Evolutionary conservation across 78 protist genomes (phyloP).

Genomic region (Creolimax fragrantissima): DNA sequence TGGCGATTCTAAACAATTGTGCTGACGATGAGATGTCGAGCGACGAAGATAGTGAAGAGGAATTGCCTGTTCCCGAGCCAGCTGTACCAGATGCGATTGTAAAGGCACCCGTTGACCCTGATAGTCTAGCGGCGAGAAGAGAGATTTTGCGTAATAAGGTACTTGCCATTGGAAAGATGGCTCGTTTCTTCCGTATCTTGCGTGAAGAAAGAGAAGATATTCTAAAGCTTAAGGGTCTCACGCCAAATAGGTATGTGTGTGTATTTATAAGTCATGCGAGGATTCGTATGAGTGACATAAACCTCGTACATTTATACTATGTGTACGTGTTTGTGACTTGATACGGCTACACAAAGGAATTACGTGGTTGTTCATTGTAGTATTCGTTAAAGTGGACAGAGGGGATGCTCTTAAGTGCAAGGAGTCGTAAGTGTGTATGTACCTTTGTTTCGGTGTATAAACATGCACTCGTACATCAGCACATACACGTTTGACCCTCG

Average conservation of each 20-base stretch:
- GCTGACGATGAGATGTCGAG: conserved; percentile 50
- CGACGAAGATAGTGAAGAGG: not conserved
- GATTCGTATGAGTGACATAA: too few species aligned
- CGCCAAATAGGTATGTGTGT: conserved; percentile 42
- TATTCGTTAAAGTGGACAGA: too few species aligned
- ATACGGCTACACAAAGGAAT: too few species aligned
- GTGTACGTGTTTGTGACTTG: too few species aligned
- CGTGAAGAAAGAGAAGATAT: conserved; percentile 82
- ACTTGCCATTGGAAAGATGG: conserved; percentile 59
- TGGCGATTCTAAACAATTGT: conserved; percentile 24
- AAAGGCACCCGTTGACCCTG: not conserved
- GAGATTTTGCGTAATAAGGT: not conserved
- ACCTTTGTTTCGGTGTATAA: too few species aligned
- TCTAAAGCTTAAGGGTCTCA: conserved; percentile 74
- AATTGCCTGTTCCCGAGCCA: not conserved
- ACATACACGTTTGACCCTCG: too few species aligned
- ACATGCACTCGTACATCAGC: too few species aligned
- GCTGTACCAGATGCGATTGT: not conserved
- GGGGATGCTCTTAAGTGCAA: too few species aligned
- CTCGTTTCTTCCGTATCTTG: conserved; percentile 63
- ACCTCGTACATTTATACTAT: too few species aligned
- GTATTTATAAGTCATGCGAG: too few species aligned
- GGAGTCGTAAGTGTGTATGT: too few species aligned
- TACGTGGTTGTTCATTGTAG: too few species aligned
- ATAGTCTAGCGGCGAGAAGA: not conserved